Base-by-base conservation (phyloP, 2,329 filamentous ascomycete species). In the Aspergillus sp. region DNA sequence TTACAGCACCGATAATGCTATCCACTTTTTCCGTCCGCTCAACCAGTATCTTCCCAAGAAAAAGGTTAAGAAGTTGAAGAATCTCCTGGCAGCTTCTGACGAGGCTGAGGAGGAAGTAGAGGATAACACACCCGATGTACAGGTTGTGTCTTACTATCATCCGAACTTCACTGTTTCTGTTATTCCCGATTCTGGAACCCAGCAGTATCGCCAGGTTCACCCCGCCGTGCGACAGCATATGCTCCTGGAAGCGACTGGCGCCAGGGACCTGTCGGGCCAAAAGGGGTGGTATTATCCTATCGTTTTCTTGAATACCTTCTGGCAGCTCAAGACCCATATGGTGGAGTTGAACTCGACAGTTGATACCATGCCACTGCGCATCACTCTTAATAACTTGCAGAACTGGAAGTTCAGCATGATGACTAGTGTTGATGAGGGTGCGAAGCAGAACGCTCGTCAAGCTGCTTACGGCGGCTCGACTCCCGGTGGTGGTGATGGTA, bases 281-380 rank as follows among this genome's bases (percentile, higher is more conserved):
- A 89, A 97, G 68, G 85, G 85, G 48, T 98, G 90, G 90, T 98
- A 97, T 63, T 82, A 86, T 61, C 93, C 93, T 5, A 81, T 96
- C 36, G 71, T 97, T 33, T 98, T 89, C 64, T 75, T 93, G 62
- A 98, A 98, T 70, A 94, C 86, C 4, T 98, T 98, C 70, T 98
- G 93, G 93, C 91, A 97, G 69, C 77, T 98, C 51, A 88, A 81
- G 62, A 84, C 78, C 50, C 89, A 97, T 57, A 97, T 97, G 91
- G 88, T 79, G 19, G 78, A 90, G 53, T 74, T 98, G 40, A 98
- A 98, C 65, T 85, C 88, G 11, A 97, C 93, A 0, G 87, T 95
- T 56, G 85, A 82, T 58, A 82, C 81, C 19, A 73, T 95, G 27
- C 89, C 90, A 3, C 73, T 97, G 49, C 87, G 89, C 49, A 85